Percentiles rank a stretch among this genome's conserved stretches.
These are phyloP conservation scores for Anthracocystis setariae DNA, from an alignment of 1,284 basidiomycete genomes.

Conservation along the genomic window DNA sequence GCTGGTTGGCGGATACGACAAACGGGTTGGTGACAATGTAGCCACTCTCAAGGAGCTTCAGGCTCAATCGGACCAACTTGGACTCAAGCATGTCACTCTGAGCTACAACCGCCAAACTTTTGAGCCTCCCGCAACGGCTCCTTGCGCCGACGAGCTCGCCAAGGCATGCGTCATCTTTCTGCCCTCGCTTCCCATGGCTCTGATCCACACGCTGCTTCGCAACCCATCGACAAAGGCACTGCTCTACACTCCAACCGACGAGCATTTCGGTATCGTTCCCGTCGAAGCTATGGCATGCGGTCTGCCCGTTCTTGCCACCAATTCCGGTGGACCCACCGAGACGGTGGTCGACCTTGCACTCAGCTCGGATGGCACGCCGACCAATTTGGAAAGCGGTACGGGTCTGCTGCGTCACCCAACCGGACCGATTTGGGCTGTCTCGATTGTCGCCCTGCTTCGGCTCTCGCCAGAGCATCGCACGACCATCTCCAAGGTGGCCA, in stretches of 20 bases:
- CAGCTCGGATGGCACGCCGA: conserved; percentile 34
- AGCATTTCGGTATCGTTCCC: conserved; percentile 97
- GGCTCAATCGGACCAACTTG: conserved; percentile 44
- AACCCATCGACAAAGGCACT: conserved; percentile 68
- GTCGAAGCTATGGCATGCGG: conserved; percentile 94
- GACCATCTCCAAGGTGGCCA: conserved; percentile 17
- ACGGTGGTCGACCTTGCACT: conserved; percentile 76
- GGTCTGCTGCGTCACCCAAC: conserved; percentile 51
- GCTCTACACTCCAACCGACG: conserved; percentile 92
- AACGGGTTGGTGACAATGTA: conserved; percentile 77
- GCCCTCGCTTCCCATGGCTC: conserved; percentile 56
- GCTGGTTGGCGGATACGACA: conserved; percentile 78
- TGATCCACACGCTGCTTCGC: conserved; percentile 58
- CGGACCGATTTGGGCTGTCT: conserved; percentile 44
- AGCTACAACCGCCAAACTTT: conserved; percentile 51
- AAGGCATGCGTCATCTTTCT: conserved; percentile 53
- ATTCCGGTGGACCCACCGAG: conserved; percentile 91
- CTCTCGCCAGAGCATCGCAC: conserved; percentile 16
- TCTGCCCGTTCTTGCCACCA: conserved; percentile 85
- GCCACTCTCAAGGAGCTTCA: conserved; percentile 70
- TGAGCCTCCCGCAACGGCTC: conserved; percentile 63
- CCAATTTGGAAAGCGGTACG: conserved; percentile 37
- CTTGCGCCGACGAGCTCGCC: conserved; percentile 18
- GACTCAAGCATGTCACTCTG: conserved; percentile 69
- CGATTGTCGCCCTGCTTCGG: conserved; percentile 35